Percentiles rank a stretch among this genome's conserved stretches.
Evolutionary conservation across 768 basidiomycete species (phyloP).

Genomic region (Daedaleopsis nitida): DNA sequence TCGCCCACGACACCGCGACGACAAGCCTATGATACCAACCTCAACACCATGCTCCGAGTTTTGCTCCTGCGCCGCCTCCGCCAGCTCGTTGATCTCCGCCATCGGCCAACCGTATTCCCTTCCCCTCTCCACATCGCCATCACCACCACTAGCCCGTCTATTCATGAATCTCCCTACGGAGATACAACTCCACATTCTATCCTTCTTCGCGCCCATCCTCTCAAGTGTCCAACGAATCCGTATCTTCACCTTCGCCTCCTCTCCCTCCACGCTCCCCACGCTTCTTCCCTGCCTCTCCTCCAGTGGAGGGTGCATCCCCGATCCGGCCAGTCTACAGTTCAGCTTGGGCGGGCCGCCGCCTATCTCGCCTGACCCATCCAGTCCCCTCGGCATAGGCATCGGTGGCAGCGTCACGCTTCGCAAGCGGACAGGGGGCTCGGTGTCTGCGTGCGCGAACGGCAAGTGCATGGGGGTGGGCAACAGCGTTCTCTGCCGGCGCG

Average conservation of each 20-base stretch:
- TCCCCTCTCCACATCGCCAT: constrained; percentile 1
- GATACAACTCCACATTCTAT: constrained; percentile 57
- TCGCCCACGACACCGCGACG: constrained; percentile 25
- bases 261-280: constrained; percentile 46
- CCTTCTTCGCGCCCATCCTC: constrained; percentile 57
- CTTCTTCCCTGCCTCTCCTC: constrained; percentile 27
- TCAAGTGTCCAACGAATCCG: constrained; percentile 56
- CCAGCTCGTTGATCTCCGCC: constrained; percentile 10
- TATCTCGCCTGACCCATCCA: not conserved
- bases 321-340: constrained; percentile 39
- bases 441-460: constrained; percentile 32
- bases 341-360: constrained; percentile 23
- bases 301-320: constrained; percentile 30
- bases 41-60: constrained; percentile 14
- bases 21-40: not conserved
- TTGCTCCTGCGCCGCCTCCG: constrained; percentile 9
- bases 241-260: constrained; percentile 54
- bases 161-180: constrained; percentile 56
- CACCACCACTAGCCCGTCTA: constrained; percentile 17
- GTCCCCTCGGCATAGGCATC: constrained; percentile 27
- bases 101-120: constrained; percentile 14
- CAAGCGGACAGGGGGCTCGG: constrained; percentile 16
- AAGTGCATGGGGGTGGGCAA: constrained; percentile 42
- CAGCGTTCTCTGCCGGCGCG: constrained; percentile 42
- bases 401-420: constrained; percentile 13